phyloP scores from a whole-genome alignment of 306 rosid species.

The Cucurbita moschata region DNA sequence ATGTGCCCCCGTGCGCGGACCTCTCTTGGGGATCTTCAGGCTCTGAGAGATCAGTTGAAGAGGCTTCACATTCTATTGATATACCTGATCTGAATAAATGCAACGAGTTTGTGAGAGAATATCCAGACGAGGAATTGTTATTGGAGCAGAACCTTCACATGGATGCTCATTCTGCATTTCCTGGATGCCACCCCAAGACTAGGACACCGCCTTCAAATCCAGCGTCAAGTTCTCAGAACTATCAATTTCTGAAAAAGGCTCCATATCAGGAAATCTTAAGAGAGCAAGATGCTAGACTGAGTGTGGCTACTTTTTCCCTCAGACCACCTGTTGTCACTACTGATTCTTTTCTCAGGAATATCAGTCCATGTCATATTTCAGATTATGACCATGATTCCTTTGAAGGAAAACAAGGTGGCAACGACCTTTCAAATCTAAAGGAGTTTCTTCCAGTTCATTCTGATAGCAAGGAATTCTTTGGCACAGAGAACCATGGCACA shows the following conservation, averaged over 20 bases:
- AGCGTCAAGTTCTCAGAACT: constrained; percentile 17
- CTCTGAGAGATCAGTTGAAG: constrained; percentile 18
- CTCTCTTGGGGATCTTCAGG: constrained; percentile 16
- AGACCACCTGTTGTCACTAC: constrained; percentile 20
- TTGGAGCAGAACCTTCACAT: constrained; percentile 13
- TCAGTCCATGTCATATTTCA: constrained; percentile 15
- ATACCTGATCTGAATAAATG: constrained; percentile 21
- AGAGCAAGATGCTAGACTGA: constrained; percentile 17
- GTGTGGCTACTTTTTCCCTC: constrained; percentile 5
- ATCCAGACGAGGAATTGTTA: constrained; percentile 23
- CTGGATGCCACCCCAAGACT: constrained; percentile 18
- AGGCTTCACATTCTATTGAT: constrained; percentile 15
- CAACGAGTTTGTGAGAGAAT: constrained; percentile 15
- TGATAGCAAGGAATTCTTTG: constrained; percentile 19
- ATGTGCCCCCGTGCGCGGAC: constrained; percentile 19
- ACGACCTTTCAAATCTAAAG: constrained; percentile 13
- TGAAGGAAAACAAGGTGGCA: constrained; percentile 19
- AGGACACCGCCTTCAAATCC: constrained; percentile 14
- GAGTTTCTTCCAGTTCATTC: constrained; percentile 16
- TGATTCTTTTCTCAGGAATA: constrained; percentile 21
- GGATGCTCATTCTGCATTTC: constrained; percentile 18
- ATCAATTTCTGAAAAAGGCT: constrained; percentile 11
- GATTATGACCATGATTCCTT: constrained; percentile 15
- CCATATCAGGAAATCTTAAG: constrained; percentile 20
- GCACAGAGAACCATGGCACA: constrained; percentile 21